Conservation (phyloP, 768 basidiomycete genomes). For the Xanthoconium stramineum region DNA sequence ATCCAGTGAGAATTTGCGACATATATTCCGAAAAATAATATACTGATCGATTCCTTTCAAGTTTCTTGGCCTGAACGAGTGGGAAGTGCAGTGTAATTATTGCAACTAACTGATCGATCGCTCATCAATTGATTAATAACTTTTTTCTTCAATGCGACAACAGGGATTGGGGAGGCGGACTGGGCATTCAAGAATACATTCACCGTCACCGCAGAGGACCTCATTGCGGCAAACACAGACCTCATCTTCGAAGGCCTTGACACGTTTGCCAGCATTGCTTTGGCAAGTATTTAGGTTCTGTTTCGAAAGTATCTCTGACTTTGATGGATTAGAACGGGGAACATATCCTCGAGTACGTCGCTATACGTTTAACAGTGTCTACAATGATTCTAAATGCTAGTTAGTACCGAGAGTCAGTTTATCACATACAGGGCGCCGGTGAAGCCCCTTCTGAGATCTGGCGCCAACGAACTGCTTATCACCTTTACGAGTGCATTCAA, state of each 20-base stretch:
- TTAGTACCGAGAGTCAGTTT: slow-evolving; percentile 81
- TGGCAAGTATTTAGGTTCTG: slow-evolving; percentile 41
- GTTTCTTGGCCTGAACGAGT: slow-evolving; percentile 79
- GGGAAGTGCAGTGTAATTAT: slow-evolving; percentile 83
- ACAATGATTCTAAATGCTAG: neutral
- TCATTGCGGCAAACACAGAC: slow-evolving; percentile 52
- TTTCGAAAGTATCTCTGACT: neutral
- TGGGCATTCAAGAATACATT: slow-evolving; percentile 83
- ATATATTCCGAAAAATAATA: neutral
- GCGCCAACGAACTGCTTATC: slow-evolving; percentile 64
- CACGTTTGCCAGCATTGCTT: slow-evolving; percentile 71
- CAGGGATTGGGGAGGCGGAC: slow-evolving; percentile 85
- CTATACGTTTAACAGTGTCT: neutral
- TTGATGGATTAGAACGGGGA: slow-evolving; percentile 57
- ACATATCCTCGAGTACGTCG: slow-evolving; percentile 56
- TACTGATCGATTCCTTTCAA: slow-evolving; percentile 27
- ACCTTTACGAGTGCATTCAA: slow-evolving; percentile 74
- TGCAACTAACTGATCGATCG: neutral
- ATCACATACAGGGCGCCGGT: slow-evolving; percentile 63
- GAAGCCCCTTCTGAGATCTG: slow-evolving; percentile 50
- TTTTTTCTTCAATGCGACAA: neutral
- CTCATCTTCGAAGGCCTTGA: slow-evolving; percentile 90
- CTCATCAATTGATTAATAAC: neutral
- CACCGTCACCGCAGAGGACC: slow-evolving; percentile 44
- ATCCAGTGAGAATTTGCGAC: slow-evolving; percentile 61